Base-by-base conservation (phyloP, 805 yeast species). In the Ogataea methylovora region DNA sequence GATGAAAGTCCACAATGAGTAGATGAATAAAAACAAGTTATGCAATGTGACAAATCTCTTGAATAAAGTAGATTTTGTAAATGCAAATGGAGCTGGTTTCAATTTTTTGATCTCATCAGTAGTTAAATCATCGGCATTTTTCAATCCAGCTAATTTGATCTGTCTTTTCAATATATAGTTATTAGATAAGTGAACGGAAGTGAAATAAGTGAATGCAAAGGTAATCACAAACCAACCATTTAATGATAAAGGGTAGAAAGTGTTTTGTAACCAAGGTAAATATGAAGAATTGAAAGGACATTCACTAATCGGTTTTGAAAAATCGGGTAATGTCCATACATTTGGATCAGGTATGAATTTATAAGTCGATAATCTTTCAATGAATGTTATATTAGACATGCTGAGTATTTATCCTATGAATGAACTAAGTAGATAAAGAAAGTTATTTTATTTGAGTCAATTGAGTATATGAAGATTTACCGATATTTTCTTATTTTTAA, bases 1-100 rank as follows among this genome's bases (percentile, higher is more conserved):
- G 16, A 73, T 30, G 41, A 78, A 78, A 8, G 86, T 78, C 84
- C 84, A 79, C 21, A 69, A 67, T 3, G 84, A 78, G 56, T 78
- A 79, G n/a, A 60, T 59, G 51, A 85, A 79, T 24, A 79, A 67
- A 29, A 71, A 66, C 16, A 76, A 43, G 50, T 79, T 79, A 57
- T 79, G 87, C 27, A 73, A 43, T 12, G 79, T 52, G 19, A 79
- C 84, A 33, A 78, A 65, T 22, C 56, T 30, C 50, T 71, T 72
- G 65, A 80, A 79, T 11, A 54, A 26, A 3, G 40, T 34, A 13
- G 69, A 58, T 21, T 56, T 61, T 11, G 83, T 62, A 32, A 80
- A 53, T 8, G 51, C 35, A 36, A 60, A 63, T 2, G 87, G 85
- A 15, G 73, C 79, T 4, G 79, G 60, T 5, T 72, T 69, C 34